These are phyloP conservation scores for Fraxinus velutina DNA, from an alignment of 305 asterid species.

Conservation along the genomic window DNA sequence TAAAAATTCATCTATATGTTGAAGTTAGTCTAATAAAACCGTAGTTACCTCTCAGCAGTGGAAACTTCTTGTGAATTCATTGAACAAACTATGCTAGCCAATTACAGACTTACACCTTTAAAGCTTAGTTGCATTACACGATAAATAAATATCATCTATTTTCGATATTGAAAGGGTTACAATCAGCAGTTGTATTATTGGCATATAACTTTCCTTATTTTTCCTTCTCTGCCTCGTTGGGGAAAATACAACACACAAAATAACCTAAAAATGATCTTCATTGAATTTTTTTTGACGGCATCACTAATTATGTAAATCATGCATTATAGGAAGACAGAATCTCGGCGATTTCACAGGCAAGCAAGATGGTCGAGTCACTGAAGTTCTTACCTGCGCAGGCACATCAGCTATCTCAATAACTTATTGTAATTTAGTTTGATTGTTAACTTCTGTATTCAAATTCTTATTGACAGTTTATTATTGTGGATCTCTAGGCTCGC, in stretches of 20 bases:
- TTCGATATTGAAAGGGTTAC: neutral
- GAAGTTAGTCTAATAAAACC: neutral
- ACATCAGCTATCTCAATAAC: conserved; percentile 24
- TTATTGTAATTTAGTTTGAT: conserved; percentile 19
- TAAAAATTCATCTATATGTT: neutral
- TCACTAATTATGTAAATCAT: conserved; percentile 27
- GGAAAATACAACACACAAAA: neutral
- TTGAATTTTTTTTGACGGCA: conserved; percentile 13
- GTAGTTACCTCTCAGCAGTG: neutral
- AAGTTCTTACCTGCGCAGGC: conserved; percentile 90
- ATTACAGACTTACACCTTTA: neutral
- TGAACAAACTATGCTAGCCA: neutral
- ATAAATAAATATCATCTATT: neutral
- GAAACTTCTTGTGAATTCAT: neutral
- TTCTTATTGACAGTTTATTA: conserved; percentile 24
- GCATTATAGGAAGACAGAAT: conserved; percentile 67
- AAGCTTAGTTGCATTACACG: neutral
- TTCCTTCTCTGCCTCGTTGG: neutral
- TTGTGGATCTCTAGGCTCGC: conserved; percentile 46
- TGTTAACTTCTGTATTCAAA: conserved; percentile 11
- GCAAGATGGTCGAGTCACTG: conserved; percentile 82
- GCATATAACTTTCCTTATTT: neutral
- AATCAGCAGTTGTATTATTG: neutral
- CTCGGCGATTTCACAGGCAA: conserved; percentile 79
- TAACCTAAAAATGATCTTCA: neutral